Base-by-base conservation (phyloP, 2,329 filamentous ascomycete genomes). In the Teratosphaeria viscida region DNA sequence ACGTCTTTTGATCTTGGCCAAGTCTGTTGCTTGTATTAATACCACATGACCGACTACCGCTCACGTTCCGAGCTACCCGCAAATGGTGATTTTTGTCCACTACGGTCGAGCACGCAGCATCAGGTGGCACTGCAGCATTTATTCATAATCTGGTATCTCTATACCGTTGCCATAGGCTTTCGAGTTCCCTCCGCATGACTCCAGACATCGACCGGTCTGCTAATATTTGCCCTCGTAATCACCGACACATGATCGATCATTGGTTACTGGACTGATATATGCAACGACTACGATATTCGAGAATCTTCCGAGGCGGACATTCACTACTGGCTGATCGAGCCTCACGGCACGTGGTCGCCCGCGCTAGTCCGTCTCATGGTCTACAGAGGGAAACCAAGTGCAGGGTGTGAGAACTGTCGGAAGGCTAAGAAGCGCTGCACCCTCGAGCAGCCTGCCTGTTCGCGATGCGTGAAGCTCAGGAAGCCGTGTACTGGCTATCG, bases 341-440 rank as follows among this genome's bases (percentile, higher is more conserved):
- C 16, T n/a, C 16, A 19, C 5, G 5, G 43, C n/a, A 19, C 19
- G 16, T 49, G 43, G 8, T 10, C 23, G 43, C 43, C 26, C 43
- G 7, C 16, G 43, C 16, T 5, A n/a, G 10, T 23, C 5, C 19
- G 16, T 19, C 14, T 37, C 26, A 63, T 63, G 62, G 62, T 63
- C 4, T 63, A 61, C 54, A 47, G 62, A 34, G 62, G 62, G 57
- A 71, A 69, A 62, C 70, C 68, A 55, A 70, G 66, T 35, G 67
- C 68, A 29, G 70, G 70, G 58, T 72, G 70, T 62, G 69, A 70
- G 60, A 63, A 64, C 55, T 72, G 70, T 57, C 65, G 70, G 52
- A 70, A 70, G 56, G 68, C 68, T 26, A 72, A 72, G 63, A 71
- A 71, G 62, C 65, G 68, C 32, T 72, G 70, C 55, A 67, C 62